These are phyloP conservation scores for Haplographium delicatum DNA, from an alignment of 495 filamentous ascomycete species.

Conservation along the genomic window DNA sequence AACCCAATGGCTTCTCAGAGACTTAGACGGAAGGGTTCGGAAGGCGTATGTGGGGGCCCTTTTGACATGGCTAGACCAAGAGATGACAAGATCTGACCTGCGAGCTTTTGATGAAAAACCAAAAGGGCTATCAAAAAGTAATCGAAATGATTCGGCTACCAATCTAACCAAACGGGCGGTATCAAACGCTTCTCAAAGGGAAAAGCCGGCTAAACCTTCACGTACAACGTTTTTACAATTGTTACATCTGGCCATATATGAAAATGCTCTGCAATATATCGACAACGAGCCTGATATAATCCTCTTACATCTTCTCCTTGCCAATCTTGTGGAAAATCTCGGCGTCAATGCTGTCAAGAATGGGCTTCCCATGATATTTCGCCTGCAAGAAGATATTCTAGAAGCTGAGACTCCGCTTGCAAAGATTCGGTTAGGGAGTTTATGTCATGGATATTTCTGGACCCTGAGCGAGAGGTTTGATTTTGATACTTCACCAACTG, in stretches of 20 bases:
- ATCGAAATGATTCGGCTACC: slow-evolving; percentile 24
- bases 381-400: slow-evolving; percentile 78
- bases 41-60: slow-evolving; percentile 80
- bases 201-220: slow-evolving; percentile 48
- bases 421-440: slow-evolving; percentile 72
- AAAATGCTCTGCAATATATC: slow-evolving; percentile 68
- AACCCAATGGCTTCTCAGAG: slow-evolving; percentile 81
- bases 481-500: slow-evolving; percentile 60
- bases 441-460: slow-evolving; percentile 87
- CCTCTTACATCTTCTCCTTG: slow-evolving; percentile 68
- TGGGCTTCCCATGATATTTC: slow-evolving; percentile 81
- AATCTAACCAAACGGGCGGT: slow-evolving; percentile 57
- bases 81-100: slow-evolving; percentile 66
- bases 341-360: slow-evolving; percentile 78
- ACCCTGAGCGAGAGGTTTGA: slow-evolving; percentile 70
- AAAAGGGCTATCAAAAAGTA: slow-evolving; percentile 28
- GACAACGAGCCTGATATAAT: slow-evolving; percentile 66
- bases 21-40: slow-evolving; percentile 68
- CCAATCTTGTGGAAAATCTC: slow-evolving; percentile 64
- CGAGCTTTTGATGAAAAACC: slow-evolving; percentile 51
- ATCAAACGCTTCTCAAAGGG: slow-evolving; percentile 60
- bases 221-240: slow-evolving; percentile 71
- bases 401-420: slow-evolving; percentile 53
- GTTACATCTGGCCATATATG: slow-evolving; percentile 83
- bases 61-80: slow-evolving; percentile 71